Evolutionary conservation across 371 early-diverging fungal species (phyloP).

Genomic region (Choanephora cucurbitarum): DNA sequence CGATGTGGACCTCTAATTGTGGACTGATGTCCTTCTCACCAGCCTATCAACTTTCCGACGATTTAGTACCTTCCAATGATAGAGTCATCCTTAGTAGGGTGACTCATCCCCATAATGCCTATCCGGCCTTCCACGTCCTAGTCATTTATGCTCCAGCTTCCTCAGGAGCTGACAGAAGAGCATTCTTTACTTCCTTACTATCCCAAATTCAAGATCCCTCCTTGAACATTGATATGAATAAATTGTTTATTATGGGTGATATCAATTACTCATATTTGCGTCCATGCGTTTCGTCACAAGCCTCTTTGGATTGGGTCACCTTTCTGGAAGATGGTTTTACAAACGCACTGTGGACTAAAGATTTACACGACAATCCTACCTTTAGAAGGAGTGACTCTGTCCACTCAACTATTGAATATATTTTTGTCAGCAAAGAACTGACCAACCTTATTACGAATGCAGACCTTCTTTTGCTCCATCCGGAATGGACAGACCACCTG

Average conservation of each 20-base stretch:
- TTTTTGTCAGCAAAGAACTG: not conserved
- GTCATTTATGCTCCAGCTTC: constrained; percentile 11
- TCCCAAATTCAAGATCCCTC: not conserved
- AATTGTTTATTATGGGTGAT: constrained; percentile 4
- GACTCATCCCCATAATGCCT: constrained; percentile 3
- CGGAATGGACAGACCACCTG: constrained; percentile 15
- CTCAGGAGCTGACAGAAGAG: not conserved
- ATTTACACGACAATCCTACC: not conserved
- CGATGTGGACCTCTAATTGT: constrained; percentile 10
- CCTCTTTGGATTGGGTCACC: not conserved
- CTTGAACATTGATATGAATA: not conserved
- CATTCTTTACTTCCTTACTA: not conserved
- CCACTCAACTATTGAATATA: constrained; percentile 14
- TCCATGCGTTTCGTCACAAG: not conserved
- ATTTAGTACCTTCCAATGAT: not conserved
- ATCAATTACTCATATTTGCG: constrained; percentile 10
- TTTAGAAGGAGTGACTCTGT: not conserved
- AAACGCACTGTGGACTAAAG: not conserved
- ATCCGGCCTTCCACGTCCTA: not conserved
- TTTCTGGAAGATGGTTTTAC: not conserved
- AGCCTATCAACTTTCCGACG: not conserved
- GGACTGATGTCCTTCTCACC: constrained; percentile 10
- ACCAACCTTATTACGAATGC: not conserved
- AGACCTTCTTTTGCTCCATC: not conserved
- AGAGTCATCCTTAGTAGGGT: constrained; percentile 2